A percentile compares a stretch with the other conserved stretches of the same genome.
Evolutionary conservation across 2,329 filamentous ascomycete genomes (phyloP).

Genomic region (Aspergillus pseudoterreus): DNA sequence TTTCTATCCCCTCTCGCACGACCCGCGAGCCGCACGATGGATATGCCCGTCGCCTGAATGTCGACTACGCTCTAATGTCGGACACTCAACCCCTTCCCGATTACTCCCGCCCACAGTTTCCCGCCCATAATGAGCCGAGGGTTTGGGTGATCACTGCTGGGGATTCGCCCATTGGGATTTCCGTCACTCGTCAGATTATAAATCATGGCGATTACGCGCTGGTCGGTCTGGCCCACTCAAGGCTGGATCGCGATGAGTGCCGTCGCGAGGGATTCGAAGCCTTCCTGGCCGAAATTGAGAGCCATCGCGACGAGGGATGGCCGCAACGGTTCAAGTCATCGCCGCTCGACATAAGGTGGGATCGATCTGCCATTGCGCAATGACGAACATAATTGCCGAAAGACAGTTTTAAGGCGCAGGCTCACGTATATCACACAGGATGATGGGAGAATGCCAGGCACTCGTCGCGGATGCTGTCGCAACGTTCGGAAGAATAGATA

Average conservation of each 20-base stretch:
- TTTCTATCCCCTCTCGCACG: background rate
- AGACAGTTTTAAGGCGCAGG: background rate
- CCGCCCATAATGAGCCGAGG: slow-evolving; percentile 64
- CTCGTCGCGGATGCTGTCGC: slow-evolving; percentile 83
- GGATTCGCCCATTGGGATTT: slow-evolving; percentile 78
- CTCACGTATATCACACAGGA: slow-evolving; percentile 34
- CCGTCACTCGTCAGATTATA: slow-evolving; percentile 74
- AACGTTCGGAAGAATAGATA: slow-evolving; percentile 82
- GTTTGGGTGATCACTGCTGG: slow-evolving; percentile 92
- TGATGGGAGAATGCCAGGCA: slow-evolving; percentile 71
- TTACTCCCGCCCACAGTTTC: slow-evolving; percentile 48
- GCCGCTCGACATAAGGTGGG: slow-evolving; percentile 55
- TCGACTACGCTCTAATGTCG: slow-evolving; percentile 29
- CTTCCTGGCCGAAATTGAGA: slow-evolving; percentile 61
- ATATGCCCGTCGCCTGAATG: slow-evolving; percentile 20
- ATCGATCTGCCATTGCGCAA: background rate
- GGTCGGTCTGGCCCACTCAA: slow-evolving; percentile 72
- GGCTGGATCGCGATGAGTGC: slow-evolving; percentile 69
- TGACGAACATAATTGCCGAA: background rate
- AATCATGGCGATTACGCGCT: slow-evolving; percentile 90
- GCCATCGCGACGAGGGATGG: slow-evolving; percentile 71
- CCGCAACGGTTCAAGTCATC: slow-evolving; percentile 68
- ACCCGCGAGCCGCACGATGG: slow-evolving; percentile 22
- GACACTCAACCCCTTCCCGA: slow-evolving; percentile 33
- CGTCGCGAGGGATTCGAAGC: slow-evolving; percentile 75